Conservation (phyloP, 139 green algal genomes). For the Yamagishiella unicocca region DNA sequence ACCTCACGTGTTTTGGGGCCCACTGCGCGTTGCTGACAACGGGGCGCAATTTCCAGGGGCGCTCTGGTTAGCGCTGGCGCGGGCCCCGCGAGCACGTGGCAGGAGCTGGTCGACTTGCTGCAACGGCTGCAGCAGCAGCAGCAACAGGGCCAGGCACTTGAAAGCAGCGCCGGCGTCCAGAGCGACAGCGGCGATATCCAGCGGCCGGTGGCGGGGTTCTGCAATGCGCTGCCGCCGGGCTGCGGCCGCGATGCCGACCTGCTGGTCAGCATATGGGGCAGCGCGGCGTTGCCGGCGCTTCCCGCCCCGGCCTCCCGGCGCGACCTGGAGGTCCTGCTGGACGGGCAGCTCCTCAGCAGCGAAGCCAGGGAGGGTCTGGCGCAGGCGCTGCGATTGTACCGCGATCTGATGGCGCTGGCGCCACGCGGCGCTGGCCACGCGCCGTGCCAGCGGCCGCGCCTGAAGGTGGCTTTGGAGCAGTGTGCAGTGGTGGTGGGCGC, state of each 20-base stretch:
- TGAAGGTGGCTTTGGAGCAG: not conserved
- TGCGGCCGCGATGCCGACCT: constrained; percentile 26
- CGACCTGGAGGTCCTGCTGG: not conserved
- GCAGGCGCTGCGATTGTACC: not conserved
- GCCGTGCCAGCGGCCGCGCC: not conserved
- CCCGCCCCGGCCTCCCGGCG: not conserved
- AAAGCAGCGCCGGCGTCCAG: not conserved
- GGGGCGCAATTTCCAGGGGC: no score
- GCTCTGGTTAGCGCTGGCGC: not conserved
- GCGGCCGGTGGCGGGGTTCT: not conserved
- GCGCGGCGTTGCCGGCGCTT: not conserved
- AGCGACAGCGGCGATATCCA: not conserved
- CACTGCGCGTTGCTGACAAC: no score
- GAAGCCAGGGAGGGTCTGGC: not conserved
- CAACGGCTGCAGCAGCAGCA: constrained; percentile 15
- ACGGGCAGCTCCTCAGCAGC: not conserved
- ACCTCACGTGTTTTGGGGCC: no score
- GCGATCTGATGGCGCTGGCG: not conserved
- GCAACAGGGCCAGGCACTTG: not conserved
- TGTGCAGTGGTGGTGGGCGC: constrained; percentile 10
- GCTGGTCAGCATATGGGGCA: constrained; percentile 22
- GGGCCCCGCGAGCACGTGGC: not conserved
- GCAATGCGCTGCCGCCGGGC: constrained; percentile 4
- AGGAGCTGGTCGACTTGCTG: not conserved
- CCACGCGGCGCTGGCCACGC: not conserved